phyloP scores from a whole-genome alignment of 176 grass and related monocot genomes.

The Saccharum officinarum region DNA sequence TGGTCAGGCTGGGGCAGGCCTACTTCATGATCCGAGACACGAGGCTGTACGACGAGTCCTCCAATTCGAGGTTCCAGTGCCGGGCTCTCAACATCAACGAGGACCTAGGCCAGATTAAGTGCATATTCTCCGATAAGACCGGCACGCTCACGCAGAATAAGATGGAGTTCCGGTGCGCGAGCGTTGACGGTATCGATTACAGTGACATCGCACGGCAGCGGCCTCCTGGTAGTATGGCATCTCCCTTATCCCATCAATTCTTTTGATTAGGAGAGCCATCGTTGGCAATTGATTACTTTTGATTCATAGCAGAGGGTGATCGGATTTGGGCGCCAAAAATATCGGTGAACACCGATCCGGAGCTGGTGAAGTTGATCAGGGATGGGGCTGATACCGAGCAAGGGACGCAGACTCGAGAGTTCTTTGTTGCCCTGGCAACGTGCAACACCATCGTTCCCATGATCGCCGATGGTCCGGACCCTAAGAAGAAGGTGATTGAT shows the following conservation, averaged over 20 bases:
- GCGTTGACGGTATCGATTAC: slow-evolving; percentile 70
- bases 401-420: slow-evolving; percentile 45
- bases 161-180: slow-evolving; percentile 85
- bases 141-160: slow-evolving; percentile 93
- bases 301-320: slow-evolving; percentile 32
- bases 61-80: slow-evolving; percentile 79
- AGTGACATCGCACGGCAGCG: slow-evolving; percentile 38
- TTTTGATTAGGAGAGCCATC: slow-evolving; percentile 6
- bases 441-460: slow-evolving; percentile 95
- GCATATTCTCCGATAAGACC: slow-evolving; percentile 93
- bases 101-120: slow-evolving; percentile 91
- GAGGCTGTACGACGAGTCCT: slow-evolving; percentile 59
- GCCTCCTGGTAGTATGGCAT: slow-evolving; percentile 46
- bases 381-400: slow-evolving; percentile 34
- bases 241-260: slow-evolving; percentile 27
- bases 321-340: slow-evolving; percentile 65
- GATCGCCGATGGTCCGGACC: slow-evolving; percentile 40
- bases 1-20: slow-evolving; percentile 82
- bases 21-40: slow-evolving; percentile 90
- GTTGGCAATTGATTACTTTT: slow-evolving; percentile 28
- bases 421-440: slow-evolving; percentile 79
- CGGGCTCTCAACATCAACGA: slow-evolving; percentile 94
- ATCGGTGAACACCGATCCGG: slow-evolving; percentile 50
- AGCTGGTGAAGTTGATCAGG: slow-evolving; percentile 55
- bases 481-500: slow-evolving; percentile 55